Percentiles rank a stretch among this genome's conserved stretches.
Conservation (phyloP, 371 early-diverging fungal genomes). For the Phascolomyces articulosus region DNA sequence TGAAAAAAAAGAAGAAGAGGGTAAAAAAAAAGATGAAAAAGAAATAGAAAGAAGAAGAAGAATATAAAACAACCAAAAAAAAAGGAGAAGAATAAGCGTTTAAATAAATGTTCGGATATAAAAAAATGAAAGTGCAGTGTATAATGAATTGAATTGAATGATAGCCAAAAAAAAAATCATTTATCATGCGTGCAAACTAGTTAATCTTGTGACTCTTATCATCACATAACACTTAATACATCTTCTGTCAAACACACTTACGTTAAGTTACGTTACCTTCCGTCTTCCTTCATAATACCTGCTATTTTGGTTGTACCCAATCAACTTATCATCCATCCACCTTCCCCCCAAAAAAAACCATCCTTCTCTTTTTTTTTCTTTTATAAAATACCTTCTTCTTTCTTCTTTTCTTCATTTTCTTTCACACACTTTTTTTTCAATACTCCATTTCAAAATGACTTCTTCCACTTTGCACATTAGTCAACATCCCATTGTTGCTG, state of each 20-base stretch:
- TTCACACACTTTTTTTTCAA: conserved; percentile 12
- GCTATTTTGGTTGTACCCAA: conserved; percentile 9
- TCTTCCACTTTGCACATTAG: conserved; percentile 35
- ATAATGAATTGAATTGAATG: neutral
- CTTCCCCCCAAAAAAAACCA: neutral
- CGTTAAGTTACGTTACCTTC: too few relatives aligned
- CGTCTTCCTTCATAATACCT: conserved; percentile 1
- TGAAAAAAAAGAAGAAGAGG: conserved; percentile 3
- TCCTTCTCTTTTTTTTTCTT: neutral
- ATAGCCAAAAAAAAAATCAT: neutral
- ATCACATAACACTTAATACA: neutral
- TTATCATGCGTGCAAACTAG: neutral
- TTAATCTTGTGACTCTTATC: neutral
- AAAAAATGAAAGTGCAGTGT: neutral
- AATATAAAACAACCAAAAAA: too few relatives aligned
- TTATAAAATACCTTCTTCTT: too few relatives aligned
- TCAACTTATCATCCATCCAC: neutral
- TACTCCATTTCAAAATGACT: conserved; percentile 6
- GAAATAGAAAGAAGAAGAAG: conserved; percentile 7
- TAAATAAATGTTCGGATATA: too few relatives aligned
- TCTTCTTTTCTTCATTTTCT: conserved; percentile 23
- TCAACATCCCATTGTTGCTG: conserved; percentile 71
- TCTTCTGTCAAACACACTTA: neutral
- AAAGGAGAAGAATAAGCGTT: conserved; percentile 7
- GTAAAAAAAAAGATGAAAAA: conserved; percentile 8